Percentiles rank a stretch among this genome's conserved stretches.
Conservation (phyloP, 352 stramenopile species). For the Phytophthora hibernalis region DNA sequence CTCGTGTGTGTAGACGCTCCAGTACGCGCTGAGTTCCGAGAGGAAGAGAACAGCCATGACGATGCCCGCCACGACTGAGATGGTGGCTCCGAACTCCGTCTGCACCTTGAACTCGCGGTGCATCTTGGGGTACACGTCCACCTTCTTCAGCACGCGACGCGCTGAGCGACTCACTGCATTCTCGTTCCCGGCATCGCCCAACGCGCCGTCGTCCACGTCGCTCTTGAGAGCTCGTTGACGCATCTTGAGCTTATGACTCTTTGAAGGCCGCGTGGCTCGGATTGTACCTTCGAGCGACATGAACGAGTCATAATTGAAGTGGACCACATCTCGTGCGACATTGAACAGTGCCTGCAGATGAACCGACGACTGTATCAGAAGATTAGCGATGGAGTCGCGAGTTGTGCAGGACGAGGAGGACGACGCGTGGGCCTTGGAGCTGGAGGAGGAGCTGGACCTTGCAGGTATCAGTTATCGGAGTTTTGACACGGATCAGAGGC, state of each 20-base stretch:
- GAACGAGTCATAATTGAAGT: conserved; percentile 13
- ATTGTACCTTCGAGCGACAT: conserved; percentile 15
- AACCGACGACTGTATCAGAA: background rate
- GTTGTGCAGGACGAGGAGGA: conserved; percentile 46
- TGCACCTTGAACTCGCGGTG: conserved; percentile 96
- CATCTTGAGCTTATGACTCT: conserved; percentile 42
- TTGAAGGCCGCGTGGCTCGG: conserved; percentile 22
- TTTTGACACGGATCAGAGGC: background rate
- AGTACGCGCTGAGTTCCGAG: conserved; percentile 85
- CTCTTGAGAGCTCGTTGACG: conserved; percentile 64
- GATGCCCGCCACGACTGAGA: conserved; percentile 24
- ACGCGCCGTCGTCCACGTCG: conserved; percentile 61
- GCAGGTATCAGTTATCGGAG: conserved; percentile 28
- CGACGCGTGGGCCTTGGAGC: conserved; percentile 66
- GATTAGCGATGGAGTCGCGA: conserved; percentile 10
- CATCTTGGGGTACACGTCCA: conserved; percentile 96
- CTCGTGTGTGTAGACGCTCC: conserved; percentile 90
- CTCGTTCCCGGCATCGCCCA: conserved; percentile 39
- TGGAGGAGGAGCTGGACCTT: conserved; percentile 72
- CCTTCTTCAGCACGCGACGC: conserved; percentile 74
- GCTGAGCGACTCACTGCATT: conserved; percentile 52
- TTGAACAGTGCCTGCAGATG: background rate
- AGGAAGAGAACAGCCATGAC: conserved; percentile 39
- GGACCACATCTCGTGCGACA: conserved; percentile 3
- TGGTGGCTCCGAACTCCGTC: conserved; percentile 91